Evolutionary conservation across 139 green algal genomes (phyloP).

Genomic region (Zygnema cylindricum): DNA sequence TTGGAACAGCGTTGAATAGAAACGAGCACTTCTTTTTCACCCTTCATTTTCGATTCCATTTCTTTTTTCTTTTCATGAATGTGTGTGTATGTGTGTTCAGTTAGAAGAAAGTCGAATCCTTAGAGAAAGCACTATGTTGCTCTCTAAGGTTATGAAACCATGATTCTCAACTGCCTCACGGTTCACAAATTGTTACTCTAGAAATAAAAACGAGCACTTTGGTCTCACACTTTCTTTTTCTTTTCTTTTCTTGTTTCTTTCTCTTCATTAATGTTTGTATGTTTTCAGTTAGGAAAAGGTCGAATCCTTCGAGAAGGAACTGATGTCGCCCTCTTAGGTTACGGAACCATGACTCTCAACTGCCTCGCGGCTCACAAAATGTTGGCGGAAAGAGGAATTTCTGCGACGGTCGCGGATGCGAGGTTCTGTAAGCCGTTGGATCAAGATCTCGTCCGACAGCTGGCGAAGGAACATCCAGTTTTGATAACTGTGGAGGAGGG

Average conservation of each 20-base stretch:
- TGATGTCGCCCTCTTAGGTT: conserved; percentile 91
- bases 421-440: conserved; percentile 99
- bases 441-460: conserved; percentile 73
- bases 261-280: too few species aligned
- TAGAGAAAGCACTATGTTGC: conserved; percentile 84
- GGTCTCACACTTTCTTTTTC: too few species aligned
- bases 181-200: conserved; percentile 91
- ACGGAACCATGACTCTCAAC: conserved; percentile 86
- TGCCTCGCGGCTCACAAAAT: conserved; percentile 86
- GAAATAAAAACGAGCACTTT: too few species aligned
- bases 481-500: conserved; percentile 97
- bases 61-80: too few species aligned
- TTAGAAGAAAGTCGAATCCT: conserved; percentile 84
- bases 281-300: conserved; percentile 74
- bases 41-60: too few species aligned
- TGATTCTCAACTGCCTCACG: conserved; percentile 82
- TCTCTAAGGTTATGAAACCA: conserved; percentile 89
- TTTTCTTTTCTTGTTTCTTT: too few species aligned
- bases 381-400: conserved; percentile 82
- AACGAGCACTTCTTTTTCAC: too few species aligned
- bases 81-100: neutral
- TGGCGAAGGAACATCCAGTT: conserved; percentile 84
- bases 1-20: too few species aligned
- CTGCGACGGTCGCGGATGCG: conserved; percentile 89
- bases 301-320: conserved; percentile 82